phyloP scores from a whole-genome alignment of 306 rosid genomes.

The Arachis hypogaea region DNA sequence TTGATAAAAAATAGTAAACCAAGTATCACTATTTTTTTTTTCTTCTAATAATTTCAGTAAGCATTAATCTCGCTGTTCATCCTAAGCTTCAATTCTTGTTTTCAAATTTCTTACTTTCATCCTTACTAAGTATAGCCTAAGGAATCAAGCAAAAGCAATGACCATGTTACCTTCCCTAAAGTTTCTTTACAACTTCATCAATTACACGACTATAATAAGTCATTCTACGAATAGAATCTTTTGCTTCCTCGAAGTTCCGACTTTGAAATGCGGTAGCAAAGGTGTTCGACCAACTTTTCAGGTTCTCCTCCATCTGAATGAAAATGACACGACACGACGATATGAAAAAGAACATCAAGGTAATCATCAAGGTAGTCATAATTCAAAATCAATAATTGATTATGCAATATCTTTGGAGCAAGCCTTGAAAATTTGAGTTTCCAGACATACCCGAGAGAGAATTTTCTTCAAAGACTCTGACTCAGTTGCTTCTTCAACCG shows the following conservation, averaged over 20 bases:
- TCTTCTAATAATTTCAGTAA: slow-evolving; percentile 15
- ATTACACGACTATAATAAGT: slow-evolving; percentile 80
- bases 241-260: slow-evolving; percentile 68
- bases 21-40: slow-evolving; percentile 1
- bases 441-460: slow-evolving; percentile 61
- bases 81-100: slow-evolving; percentile 18
- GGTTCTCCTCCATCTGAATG: slow-evolving; percentile 79
- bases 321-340: slow-evolving; percentile 35
- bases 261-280: slow-evolving; percentile 61
- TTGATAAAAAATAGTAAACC: slow-evolving; percentile 1
- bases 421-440: slow-evolving; percentile 28
- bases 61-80: slow-evolving; percentile 14
- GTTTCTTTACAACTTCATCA: slow-evolving; percentile 76
- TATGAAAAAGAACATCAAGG: slow-evolving; percentile 12
- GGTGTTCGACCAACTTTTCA: slow-evolving; percentile 63
- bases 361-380: slow-evolving; percentile 27
- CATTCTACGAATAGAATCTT: slow-evolving; percentile 67
- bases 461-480: slow-evolving; percentile 64
- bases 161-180: slow-evolving; percentile 51
- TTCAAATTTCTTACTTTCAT: slow-evolving; percentile 25
- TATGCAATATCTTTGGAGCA: slow-evolving; percentile 15
- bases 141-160: slow-evolving; percentile 16
- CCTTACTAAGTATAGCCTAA: slow-evolving; percentile 17
- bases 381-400: slow-evolving; percentile 26
- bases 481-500: slow-evolving; percentile 81